Conservation (phyloP, 1,284 basidiomycete species). For the Exobasidium cylindrosporum region DNA sequence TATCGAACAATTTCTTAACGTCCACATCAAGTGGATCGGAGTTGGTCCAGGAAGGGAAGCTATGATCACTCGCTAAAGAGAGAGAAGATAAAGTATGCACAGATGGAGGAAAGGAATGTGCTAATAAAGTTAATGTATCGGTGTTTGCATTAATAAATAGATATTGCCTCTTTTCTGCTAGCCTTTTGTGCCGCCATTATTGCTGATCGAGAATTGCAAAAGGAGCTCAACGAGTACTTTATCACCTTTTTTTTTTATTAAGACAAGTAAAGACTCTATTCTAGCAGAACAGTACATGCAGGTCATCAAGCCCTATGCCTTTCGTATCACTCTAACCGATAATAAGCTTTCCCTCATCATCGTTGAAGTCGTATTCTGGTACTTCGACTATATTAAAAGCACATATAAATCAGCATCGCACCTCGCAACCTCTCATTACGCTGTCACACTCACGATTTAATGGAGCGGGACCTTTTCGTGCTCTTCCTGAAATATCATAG, state of each 20-base stretch:
- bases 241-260: no score
- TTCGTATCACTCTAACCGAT: slow-evolving; percentile 67
- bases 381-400: slow-evolving; percentile 73
- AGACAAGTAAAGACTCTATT: no score
- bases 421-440: no score
- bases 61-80: slow-evolving; percentile 63
- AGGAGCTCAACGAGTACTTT: no score
- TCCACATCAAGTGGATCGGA: slow-evolving; percentile 85
- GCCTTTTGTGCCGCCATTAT: no score
- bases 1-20: slow-evolving; percentile 76
- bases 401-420: no score
- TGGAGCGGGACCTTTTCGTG: slow-evolving; percentile 82
- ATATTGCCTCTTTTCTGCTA: no score
- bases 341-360: slow-evolving; percentile 65
- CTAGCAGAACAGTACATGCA: no score
- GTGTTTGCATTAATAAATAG: no score
- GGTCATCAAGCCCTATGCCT: not conserved
- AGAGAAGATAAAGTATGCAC: not conserved
- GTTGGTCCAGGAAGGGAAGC: slow-evolving; percentile 78
- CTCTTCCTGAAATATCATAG: slow-evolving; percentile 90
- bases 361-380: slow-evolving; percentile 55
- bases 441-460: not conserved
- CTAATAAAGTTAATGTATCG: not conserved
- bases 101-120: not conserved
- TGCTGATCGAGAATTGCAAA: no score